Evolutionary conservation across 2,329 filamentous ascomycete species (phyloP), one percentile per base, ranked within the genome.

Genomic region (Pestalotiopsis fici): DNA sequence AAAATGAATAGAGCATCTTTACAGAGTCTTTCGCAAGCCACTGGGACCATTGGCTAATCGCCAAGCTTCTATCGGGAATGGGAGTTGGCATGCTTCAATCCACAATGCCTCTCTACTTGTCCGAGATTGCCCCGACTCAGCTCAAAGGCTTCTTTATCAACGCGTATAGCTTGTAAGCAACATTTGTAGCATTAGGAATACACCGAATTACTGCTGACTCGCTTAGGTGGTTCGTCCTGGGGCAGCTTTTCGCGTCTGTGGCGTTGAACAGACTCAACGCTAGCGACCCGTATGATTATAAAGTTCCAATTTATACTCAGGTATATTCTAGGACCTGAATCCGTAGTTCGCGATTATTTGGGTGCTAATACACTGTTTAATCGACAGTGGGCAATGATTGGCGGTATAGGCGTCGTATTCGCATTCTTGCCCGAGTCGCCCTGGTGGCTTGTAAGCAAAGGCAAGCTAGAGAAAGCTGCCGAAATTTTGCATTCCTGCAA

Each of bases 351-450:
- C 57, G 11, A 13, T 6, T 6, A 15, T 39, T 11, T 31, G 7
- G 28, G 15, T 11, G 28, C 57, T 59, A 3, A 31, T 3, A 21
- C 7, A 59, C 3, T 35, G 25, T n/a, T 11, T 4, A 4, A 39
- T n/a, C 9, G 15, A 13, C n/a, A 64, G 62, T 64, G 62, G 62
- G 62, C 62, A 12, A 64, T 64, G 62, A 64, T 64, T 31, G 62
- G 62, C 2, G 39, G 39, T 2, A 64, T 64, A 18, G 62, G 21
- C 11, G 68, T 82, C 28, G 77, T 74, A 2, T 70, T 83, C 0
- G 76, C 80, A 60, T 87, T 91, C 78, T 89, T 93, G 76, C 91
- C 91, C 0, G 91, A 93, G 70, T 91, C 88, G 0, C 91, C 90
- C 0, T 83, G 90, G 1, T 91, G 87, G 86, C 84, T 93, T 9